Evolutionary conservation across 352 stramenopile genomes (phyloP).

Genomic region (Phytophthora quininea): DNA sequence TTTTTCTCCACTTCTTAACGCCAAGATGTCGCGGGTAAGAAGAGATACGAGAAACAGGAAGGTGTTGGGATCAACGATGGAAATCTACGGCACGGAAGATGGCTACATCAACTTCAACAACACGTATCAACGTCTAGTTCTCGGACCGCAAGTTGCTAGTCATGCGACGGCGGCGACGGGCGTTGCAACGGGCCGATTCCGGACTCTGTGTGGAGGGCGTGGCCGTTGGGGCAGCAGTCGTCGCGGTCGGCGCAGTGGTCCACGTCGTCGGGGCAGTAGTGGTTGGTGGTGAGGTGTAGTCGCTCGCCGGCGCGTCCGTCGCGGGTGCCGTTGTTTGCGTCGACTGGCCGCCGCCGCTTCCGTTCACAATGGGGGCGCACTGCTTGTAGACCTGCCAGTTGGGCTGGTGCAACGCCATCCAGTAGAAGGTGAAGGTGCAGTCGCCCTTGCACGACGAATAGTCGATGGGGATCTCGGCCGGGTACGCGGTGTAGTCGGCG

Average conservation of each 20-base stretch:
- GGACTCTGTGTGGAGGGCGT: constrained; percentile 14
- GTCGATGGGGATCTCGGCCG: constrained; percentile 57
- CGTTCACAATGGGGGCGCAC: constrained; percentile 43
- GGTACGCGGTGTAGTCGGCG: constrained; percentile 41
- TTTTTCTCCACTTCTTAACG: too few species aligned
- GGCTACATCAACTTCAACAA: neutral
- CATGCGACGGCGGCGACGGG: constrained; percentile 26
- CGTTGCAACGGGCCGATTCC: constrained; percentile 21
- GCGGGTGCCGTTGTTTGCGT: neutral
- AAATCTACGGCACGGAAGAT: neutral
- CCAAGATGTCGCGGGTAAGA: too few species aligned
- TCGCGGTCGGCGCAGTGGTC: constrained; percentile 7
- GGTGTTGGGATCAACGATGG: too few species aligned
- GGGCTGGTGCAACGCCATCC: constrained; percentile 53
- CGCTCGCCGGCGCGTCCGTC: constrained; percentile 18
- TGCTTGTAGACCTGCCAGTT: constrained; percentile 70
- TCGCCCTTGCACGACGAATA: constrained; percentile 54
- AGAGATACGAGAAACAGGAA: neutral
- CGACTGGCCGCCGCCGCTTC: constrained; percentile 11
- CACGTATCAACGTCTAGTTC: constrained; percentile 23
- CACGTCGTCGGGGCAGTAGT: constrained; percentile 9
- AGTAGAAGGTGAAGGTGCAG: constrained; percentile 67
- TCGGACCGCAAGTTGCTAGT: constrained; percentile 37
- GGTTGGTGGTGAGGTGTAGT: constrained; percentile 14
- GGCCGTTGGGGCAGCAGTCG: constrained; percentile 9